Base-by-base conservation (phyloP, 495 filamentous ascomycete genomes). In the Penicillium canescens region DNA sequence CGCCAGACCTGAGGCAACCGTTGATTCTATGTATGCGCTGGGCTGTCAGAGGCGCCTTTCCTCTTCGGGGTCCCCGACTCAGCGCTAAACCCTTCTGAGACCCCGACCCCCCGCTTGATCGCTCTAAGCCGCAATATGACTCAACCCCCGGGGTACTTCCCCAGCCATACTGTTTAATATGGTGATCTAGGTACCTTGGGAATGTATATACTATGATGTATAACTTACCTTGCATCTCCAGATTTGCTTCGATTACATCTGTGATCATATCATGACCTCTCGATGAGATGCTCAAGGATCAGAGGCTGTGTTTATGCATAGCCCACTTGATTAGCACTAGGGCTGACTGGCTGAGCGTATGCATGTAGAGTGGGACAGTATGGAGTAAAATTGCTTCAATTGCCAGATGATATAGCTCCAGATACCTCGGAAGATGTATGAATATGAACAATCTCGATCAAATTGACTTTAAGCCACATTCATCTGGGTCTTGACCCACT, bases 41-140 rank as follows among this genome's bases (percentile, higher is more conserved):
- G 33, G 20, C 14, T 34, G 36, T 39, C 13, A 31, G 35, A 20
- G 34, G 18, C 44, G 16, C 64, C 50, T 55, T 59, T 52, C 67
- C 67, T 43, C 10, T 64, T 68, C 42, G 56, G 62, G 56, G 55
- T 57, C 61, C 61, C 63, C 63, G 63, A 67, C 66, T 51, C 42
- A 8, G 44, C 61, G 56, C 70, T 72, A 72, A 60, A 41, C 70
- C 59, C 1, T 1, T 55, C 69, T 54, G 43, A 60, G 72, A 66
- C 65, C 66, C 67, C 68, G 70, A 75, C 64, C 46, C 47, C 48
- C 48, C 48, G 48, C 48, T 42, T 23, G 48, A 42, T 50, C 48
- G 28, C 38, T 50, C 48, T 42, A 50, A 50, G 48, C 48, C 48
- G 48, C 48, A 50, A 11, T 47, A 40, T 54, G 52, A 54, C 35